A percentile compares a stretch with the other conserved stretches of the same genome.
These are phyloP conservation scores for Penicillium sp. DNA, from an alignment of 2,329 filamentous ascomycete genomes.

Conservation along the genomic window DNA sequence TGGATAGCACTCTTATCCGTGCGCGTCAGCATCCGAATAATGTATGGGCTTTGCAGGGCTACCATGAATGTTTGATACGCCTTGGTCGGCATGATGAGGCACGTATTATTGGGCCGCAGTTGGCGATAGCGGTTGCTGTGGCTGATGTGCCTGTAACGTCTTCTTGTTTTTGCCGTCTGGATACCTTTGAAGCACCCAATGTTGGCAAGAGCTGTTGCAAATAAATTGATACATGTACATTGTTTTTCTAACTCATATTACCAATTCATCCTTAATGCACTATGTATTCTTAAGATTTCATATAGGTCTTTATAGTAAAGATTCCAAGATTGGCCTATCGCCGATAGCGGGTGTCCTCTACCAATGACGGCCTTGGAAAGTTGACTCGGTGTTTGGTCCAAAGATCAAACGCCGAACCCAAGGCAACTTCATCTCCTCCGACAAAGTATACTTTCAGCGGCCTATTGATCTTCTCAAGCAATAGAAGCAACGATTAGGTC, in stretches of 20 bases:
- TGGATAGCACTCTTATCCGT: slow-evolving; percentile 60
- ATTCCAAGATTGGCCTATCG: background rate
- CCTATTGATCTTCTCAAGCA: background rate
- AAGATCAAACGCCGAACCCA: background rate
- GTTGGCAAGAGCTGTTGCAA: slow-evolving; percentile 13
- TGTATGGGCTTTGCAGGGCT: slow-evolving; percentile 72
- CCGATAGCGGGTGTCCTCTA: background rate
- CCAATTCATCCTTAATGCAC: background rate
- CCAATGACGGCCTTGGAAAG: background rate
- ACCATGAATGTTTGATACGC: slow-evolving; percentile 64
- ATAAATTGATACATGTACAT: slow-evolving; percentile 1
- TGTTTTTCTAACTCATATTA: background rate
- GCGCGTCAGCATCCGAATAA: slow-evolving; percentile 68
- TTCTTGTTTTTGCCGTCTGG: slow-evolving; percentile 57
- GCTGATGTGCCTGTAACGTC: slow-evolving; percentile 60
- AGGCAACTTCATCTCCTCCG: background rate
- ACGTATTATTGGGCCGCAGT: slow-evolving; percentile 47
- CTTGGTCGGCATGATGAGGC: slow-evolving; percentile 53
- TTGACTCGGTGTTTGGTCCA: background rate
- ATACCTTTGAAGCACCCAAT: slow-evolving; percentile 12
- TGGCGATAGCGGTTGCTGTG: slow-evolving; percentile 53
- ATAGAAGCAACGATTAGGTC: background rate
- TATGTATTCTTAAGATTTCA: background rate
- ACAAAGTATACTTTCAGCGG: background rate
- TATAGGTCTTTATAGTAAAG: no score